Evolutionary conservation across 148 eudicot genomes (phyloP).

Genomic region (Rhododendron williamsianum): DNA sequence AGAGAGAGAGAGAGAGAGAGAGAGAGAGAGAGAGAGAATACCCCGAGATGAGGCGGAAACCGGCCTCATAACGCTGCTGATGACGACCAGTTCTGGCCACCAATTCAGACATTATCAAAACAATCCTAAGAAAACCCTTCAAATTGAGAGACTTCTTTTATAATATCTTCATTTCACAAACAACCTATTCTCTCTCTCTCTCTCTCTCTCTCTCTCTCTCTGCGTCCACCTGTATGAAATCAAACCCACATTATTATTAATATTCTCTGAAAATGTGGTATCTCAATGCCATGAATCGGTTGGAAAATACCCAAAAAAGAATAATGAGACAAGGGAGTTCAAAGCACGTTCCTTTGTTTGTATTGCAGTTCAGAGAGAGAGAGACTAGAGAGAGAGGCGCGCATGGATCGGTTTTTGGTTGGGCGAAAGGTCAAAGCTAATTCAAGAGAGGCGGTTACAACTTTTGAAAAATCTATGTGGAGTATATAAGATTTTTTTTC

Average conservation of each 20-base stretch:
- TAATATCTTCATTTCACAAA: background rate
- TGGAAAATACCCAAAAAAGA: background rate
- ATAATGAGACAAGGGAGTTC: background rate
- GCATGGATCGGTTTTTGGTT: conserved; percentile 1
- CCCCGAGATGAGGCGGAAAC: conserved; percentile 88
- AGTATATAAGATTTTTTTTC: too few species aligned
- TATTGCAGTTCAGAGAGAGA: background rate
- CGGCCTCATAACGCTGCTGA: conserved; percentile 73
- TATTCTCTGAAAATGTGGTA: background rate
- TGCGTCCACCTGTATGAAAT: background rate
- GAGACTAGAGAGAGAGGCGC: background rate
- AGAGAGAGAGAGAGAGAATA: conserved; percentile 11
- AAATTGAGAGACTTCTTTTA: background rate
- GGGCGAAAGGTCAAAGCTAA: background rate
- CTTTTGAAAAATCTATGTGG: background rate
- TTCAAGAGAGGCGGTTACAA: conserved; percentile 3
- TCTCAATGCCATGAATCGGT: conserved; percentile 1
- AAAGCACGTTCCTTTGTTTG: background rate
- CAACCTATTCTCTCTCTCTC: background rate
- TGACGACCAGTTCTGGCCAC: conserved; percentile 89
- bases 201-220: background rate
- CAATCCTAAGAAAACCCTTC: background rate
- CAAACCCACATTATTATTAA: background rate
- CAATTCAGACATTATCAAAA: conserved; percentile 66
- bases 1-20: background rate